phyloP scores from a whole-genome alignment of 345 rosid genomes.

The Populus tremula region DNA sequence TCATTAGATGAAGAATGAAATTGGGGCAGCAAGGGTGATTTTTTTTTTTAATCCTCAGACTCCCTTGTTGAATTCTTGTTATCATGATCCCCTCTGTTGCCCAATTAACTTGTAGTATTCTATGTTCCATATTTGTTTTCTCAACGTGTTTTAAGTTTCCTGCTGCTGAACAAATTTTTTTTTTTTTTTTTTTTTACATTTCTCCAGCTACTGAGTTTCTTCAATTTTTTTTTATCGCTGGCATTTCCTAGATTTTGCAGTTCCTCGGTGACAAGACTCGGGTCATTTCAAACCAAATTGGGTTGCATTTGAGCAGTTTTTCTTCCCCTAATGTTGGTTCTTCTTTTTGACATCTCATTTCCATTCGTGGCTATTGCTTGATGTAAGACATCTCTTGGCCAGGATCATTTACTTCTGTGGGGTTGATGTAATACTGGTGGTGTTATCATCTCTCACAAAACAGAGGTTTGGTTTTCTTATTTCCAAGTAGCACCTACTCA shows the following conservation, averaged over 20 bases:
- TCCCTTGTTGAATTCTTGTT: not conserved
- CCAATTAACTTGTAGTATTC: not conserved
- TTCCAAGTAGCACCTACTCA: not conserved
- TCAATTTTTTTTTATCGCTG: constrained; percentile 21
- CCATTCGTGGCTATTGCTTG: constrained; percentile 5
- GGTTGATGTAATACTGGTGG: not conserved
- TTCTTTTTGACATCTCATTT: constrained; percentile 8
- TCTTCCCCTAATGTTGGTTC: constrained; percentile 2
- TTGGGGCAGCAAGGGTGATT: not conserved
- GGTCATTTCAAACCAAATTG: constrained; percentile 17
- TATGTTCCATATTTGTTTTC: constrained; percentile 1
- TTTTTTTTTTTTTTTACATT: not conserved
- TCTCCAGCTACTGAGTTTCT: constrained; percentile 32
- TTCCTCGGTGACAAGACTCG: constrained; percentile 63
- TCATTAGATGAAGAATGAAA: constrained; percentile 10
- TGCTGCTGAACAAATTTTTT: constrained; percentile 4
- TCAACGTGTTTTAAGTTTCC: constrained; percentile 9
- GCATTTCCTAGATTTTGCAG: constrained; percentile 59
- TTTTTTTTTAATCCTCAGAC: not conserved
- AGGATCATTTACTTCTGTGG: constrained; percentile 4
- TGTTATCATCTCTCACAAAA: not conserved
- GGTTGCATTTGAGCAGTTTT: constrained; percentile 20
- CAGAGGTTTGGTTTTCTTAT: not conserved
- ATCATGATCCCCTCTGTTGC: not conserved
- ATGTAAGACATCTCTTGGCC: constrained; percentile 2